A percentile compares a stretch with the other conserved stretches of the same genome.
These are phyloP conservation scores for Debaryomyces fabryi DNA, from an alignment of 1,139 yeast genomes.

Conservation along the genomic window DNA sequence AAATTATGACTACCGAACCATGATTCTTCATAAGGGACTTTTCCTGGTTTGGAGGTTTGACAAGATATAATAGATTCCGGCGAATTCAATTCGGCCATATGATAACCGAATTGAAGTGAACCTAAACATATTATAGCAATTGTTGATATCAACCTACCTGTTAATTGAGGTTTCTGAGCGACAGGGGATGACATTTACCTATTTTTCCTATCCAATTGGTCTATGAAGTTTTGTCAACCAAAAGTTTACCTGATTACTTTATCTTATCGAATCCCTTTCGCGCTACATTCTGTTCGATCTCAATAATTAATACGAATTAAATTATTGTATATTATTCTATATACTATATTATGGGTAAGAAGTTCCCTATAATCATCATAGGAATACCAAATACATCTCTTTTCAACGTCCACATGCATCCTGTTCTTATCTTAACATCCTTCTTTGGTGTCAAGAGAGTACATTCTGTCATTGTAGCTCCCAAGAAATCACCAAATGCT, in stretches of 20 bases:
- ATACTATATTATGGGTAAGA: constrained; percentile 61
- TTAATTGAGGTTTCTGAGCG: constrained; percentile 17
- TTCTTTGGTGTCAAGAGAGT: constrained; percentile 63
- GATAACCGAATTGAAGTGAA: constrained; percentile 52
- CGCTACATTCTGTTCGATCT: not conserved
- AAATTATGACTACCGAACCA: constrained; percentile 45
- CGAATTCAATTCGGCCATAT: constrained; percentile 52
- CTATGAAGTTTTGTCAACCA: not conserved
- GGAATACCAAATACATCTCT: constrained; percentile 67
- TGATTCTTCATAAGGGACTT: constrained; percentile 32
- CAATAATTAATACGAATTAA: not conserved
- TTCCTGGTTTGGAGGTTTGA: constrained; percentile 33
- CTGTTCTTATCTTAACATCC: constrained; percentile 59
- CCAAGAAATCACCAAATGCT: constrained; percentile 90
- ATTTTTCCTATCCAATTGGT: not conserved
- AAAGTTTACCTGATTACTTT: not conserved
- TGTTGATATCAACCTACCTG: constrained; percentile 30
- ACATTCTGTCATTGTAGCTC: constrained; percentile 88
- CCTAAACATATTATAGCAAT: constrained; percentile 45
- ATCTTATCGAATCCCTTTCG: not conserved
- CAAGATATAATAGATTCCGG: constrained; percentile 49
- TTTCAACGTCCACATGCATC: constrained; percentile 86
- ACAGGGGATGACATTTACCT: not conserved
- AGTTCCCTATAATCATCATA: constrained; percentile 94
- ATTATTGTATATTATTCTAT: not conserved